phyloP scores from a whole-genome alignment of 140 eudicot species.

The Senecio squalidus region DNA sequence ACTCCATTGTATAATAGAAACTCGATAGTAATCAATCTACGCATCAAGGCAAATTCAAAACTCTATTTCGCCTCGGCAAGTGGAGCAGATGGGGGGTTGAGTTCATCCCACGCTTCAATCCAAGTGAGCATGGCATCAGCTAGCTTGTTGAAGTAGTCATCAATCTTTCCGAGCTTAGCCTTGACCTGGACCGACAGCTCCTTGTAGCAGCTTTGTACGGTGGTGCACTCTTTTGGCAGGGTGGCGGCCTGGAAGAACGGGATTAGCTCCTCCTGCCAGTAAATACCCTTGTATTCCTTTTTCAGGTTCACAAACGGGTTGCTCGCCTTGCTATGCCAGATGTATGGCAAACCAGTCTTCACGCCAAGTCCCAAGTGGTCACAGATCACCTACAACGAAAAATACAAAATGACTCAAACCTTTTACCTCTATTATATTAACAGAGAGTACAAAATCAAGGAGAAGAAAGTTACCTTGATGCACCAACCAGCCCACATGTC shows the following conservation, averaged over 20 bases:
- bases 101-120: slow-evolving; percentile 65
- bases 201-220: slow-evolving; percentile 48
- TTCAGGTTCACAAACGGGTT: slow-evolving; percentile 61
- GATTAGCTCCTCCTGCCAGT: slow-evolving; percentile 58
- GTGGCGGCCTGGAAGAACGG: slow-evolving; percentile 45
- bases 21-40: not conserved
- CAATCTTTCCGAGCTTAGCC: slow-evolving; percentile 47
- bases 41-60: not conserved
- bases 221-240: slow-evolving; percentile 54
- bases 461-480: slow-evolving; percentile 35
- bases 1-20: not conserved
- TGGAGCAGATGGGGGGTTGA: slow-evolving; percentile 28
- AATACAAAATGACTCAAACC: not conserved
- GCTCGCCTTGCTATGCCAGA: slow-evolving; percentile 69
- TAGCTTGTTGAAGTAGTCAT: slow-evolving; percentile 46
- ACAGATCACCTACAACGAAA: slow-evolving; percentile 42
- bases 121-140: slow-evolving; percentile 67
- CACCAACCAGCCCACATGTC: slow-evolving; percentile 81
- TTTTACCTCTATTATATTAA: not conserved
- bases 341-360: slow-evolving; percentile 60
- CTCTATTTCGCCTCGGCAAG: slow-evolving; percentile 26
- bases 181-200: slow-evolving; percentile 55
- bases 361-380: slow-evolving; percentile 55
- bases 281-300: slow-evolving; percentile 65
- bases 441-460: not conserved